These are phyloP conservation scores for Elongisporangium senticosum DNA, from an alignment of 352 stramenopile genomes.

Conservation along the genomic window DNA sequence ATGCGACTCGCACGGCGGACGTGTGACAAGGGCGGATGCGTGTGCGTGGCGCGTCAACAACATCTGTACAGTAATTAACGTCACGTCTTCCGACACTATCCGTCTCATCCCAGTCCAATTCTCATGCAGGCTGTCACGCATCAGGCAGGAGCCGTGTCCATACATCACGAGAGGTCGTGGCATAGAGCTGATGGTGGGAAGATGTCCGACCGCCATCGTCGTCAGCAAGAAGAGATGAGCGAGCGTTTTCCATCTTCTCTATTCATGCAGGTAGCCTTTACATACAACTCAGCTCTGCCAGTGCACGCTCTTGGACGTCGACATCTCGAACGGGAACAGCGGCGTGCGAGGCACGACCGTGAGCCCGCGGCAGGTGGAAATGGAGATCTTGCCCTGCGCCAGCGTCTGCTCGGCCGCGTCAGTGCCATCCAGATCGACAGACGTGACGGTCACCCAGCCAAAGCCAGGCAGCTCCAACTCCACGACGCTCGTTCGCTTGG, in stretches of 20 bases:
- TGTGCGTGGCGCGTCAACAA: background rate
- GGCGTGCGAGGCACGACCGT: constrained; percentile 46
- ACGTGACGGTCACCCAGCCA: constrained; percentile 73
- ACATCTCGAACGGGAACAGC: constrained; percentile 80
- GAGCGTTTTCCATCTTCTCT: background rate
- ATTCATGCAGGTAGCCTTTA: background rate
- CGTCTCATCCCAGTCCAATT: background rate
- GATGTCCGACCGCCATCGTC: background rate
- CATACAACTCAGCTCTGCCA: constrained; percentile 51
- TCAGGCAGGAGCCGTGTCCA: background rate
- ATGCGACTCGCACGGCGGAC: background rate
- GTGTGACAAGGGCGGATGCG: background rate
- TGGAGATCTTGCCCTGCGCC: constrained; percentile 44
- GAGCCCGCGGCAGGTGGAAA: constrained; percentile 62
- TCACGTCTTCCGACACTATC: background rate
- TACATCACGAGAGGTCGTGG: background rate
- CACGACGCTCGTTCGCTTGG: constrained; percentile 73
- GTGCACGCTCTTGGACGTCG: constrained; percentile 58
- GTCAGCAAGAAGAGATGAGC: background rate
- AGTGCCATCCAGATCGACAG: constrained; percentile 78
- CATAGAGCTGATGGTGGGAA: background rate
- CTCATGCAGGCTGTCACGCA: background rate
- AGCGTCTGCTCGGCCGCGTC: constrained; percentile 57
- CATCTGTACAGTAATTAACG: background rate
- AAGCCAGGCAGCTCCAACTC: constrained; percentile 79